Conservation (phyloP, 225 moss, liverwort and hornwort genomes). For the Sphagnum tenellum region DNA sequence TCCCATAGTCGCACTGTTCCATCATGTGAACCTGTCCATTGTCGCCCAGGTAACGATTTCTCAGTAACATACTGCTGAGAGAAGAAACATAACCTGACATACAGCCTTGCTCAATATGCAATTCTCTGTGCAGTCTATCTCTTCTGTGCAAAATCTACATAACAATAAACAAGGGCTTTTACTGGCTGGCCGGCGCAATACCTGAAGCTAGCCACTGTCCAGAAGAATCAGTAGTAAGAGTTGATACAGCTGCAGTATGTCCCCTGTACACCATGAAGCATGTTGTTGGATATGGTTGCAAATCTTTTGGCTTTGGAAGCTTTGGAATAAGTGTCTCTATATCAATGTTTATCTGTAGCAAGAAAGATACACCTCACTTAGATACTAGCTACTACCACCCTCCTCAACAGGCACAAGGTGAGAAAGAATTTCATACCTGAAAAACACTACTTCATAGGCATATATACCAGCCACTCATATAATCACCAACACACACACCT, state of each 20-base stretch:
- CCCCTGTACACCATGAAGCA: slow-evolving; percentile 72
- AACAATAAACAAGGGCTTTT: too few relatives aligned
- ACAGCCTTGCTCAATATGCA: slow-evolving; percentile 1
- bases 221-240: slow-evolving; percentile 63
- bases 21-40: slow-evolving; percentile 50
- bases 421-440: too few relatives aligned
- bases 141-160: too few relatives aligned
- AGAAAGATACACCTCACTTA: too few relatives aligned
- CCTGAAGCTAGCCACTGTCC: slow-evolving; percentile 99
- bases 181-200: slow-evolving; percentile 1
- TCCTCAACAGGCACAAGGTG: too few relatives aligned
- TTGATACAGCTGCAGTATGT: slow-evolving; percentile 60
- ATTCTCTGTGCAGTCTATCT: not conserved
- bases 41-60: slow-evolving; percentile 4
- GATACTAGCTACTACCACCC: too few relatives aligned
- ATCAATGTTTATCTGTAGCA: slow-evolving; percentile 74
- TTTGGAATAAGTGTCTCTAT: slow-evolving; percentile 87
- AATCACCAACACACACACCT: too few relatives aligned
- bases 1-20: slow-evolving; percentile 97
- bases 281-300: slow-evolving; percentile 85
- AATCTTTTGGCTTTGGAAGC: slow-evolving; percentile 83
- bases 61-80: slow-evolving; percentile 1
- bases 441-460: too few relatives aligned
- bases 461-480: too few relatives aligned
- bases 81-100: not conserved